Evolutionary conservation across 2,329 filamentous ascomycete genomes (phyloP).

Genomic region (Diplodia intermedia): DNA sequence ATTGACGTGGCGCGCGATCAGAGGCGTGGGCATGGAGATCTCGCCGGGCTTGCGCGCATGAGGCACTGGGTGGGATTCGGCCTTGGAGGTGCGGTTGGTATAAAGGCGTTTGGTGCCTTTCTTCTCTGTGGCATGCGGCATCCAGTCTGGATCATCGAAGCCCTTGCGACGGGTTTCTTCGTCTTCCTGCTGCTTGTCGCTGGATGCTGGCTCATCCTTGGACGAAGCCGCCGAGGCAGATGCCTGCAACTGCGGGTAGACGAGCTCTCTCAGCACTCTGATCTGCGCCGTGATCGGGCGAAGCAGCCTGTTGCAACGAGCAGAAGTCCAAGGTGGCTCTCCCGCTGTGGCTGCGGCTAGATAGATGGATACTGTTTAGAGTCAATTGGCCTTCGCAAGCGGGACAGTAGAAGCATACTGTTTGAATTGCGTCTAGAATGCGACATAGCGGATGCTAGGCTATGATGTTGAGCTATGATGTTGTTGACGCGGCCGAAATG

Average conservation of each 20-base stretch:
- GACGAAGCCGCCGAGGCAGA: neutral
- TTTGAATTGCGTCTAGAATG: neutral
- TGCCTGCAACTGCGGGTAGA: conserved; percentile 34
- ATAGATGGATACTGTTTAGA: neutral
- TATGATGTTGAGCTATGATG: conserved; percentile 26
- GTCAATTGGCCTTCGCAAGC: neutral
- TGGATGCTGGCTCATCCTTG: neutral
- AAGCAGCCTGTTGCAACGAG: conserved; percentile 53
- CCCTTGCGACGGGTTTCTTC: neutral
- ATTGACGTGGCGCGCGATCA: conserved; percentile 1
- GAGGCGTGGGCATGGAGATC: conserved; percentile 21
- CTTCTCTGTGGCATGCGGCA: conserved; percentile 39
- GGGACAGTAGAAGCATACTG: neutral
- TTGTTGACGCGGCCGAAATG: neutral
- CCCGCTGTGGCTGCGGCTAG: neutral
- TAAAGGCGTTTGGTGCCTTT: conserved; percentile 44
- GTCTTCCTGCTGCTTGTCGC: neutral
- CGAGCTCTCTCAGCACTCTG: conserved; percentile 47
- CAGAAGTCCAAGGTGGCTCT: conserved; percentile 49
- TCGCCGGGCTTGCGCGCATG: conserved; percentile 20
- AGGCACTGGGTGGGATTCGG: neutral
- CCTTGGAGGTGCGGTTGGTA: conserved; percentile 40
- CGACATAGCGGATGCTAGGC: conserved; percentile 15
- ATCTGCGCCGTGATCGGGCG: conserved; percentile 52
- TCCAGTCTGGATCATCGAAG: conserved; percentile 44